A percentile compares a stretch with the other conserved stretches of the same genome.
These are phyloP conservation scores for Debaryomycetaceae sp. DNA, from an alignment of 1,139 yeast genomes.

Conservation along the genomic window DNA sequence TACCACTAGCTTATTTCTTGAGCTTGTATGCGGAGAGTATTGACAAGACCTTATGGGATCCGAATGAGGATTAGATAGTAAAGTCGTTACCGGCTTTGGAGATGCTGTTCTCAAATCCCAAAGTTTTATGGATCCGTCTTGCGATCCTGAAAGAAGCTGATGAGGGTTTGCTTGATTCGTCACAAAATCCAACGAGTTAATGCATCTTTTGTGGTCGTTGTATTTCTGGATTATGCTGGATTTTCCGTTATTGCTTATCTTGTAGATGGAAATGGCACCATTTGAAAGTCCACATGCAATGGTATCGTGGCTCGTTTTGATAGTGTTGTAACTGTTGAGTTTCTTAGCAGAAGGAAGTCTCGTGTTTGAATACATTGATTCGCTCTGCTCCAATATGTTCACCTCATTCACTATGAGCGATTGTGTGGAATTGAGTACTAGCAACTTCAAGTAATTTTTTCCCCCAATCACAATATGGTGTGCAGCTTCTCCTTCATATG, in stretches of 20 bases:
- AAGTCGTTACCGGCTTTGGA: slow-evolving; percentile 43
- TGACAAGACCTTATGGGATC: slow-evolving; percentile 67
- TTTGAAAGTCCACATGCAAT: slow-evolving; percentile 44
- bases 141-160: slow-evolving; percentile 77
- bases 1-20: slow-evolving; percentile 31
- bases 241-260: slow-evolving; percentile 33
- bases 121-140: slow-evolving; percentile 81
- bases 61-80: slow-evolving; percentile 48
- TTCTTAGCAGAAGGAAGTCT: slow-evolving; percentile 28
- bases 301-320: slow-evolving; percentile 31
- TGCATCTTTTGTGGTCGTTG: slow-evolving; percentile 74
- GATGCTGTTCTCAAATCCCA: slow-evolving; percentile 77
- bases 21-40: slow-evolving; percentile 49
- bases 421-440: slow-evolving; percentile 43
- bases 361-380: slow-evolving; percentile 44
- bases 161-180: slow-evolving; percentile 49
- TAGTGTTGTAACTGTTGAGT: slow-evolving; percentile 40
- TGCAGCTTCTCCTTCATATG: slow-evolving; percentile 13
- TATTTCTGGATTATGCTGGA: slow-evolving; percentile 44
- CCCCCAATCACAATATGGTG: slow-evolving; percentile 58
- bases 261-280: slow-evolving; percentile 35
- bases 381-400: slow-evolving; percentile 45
- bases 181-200: slow-evolving; percentile 72
- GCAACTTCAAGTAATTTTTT: slow-evolving; percentile 50
- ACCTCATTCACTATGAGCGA: slow-evolving; percentile 35